Base-by-base conservation (phyloP, 768 basidiomycete genomes). In the Boletus rubroflammeus region DNA sequence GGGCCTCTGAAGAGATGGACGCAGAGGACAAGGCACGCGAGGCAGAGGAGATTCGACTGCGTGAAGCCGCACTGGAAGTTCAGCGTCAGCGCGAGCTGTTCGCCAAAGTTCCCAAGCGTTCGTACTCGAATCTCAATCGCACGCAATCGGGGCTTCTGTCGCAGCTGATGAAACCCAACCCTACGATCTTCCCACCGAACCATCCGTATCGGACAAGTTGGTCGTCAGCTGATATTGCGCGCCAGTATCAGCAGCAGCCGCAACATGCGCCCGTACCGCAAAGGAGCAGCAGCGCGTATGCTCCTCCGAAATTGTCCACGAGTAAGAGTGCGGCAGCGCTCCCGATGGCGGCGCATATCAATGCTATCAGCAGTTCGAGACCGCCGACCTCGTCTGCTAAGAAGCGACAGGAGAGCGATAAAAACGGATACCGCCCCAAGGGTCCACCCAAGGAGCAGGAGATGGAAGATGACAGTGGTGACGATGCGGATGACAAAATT, bases 141-240 rank as follows among this genome's bases (percentile, higher is more conserved):
- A 74, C 78, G 10, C 70, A 73, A 44, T 80, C 79, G 9, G 89
- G 88, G 4, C 68, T 88, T 40, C 71, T 90, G 50, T 81, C 81
- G 26, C 82, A 82, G 67, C 70, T 92, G 40, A 76, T 92, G 76
- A 85, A 90, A 58, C 90, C 89, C 0, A 80, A 86, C 62, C 84
- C 85, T 19, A 63, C 73, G 13, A 72, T 82, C 29, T 79, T 88
- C 62, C 84, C 85, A 6, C 67, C 70, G 1, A 77, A 73, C 38
- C 85, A 85, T 66, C 81, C 84, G 2, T 85, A 83, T 68, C 75
- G 81, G 55, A 68, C 75, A 15, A 81, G 74, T 17, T 78, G 75
- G 52, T 76, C 78, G 8, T 71, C 72, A 17, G 77, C 80, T 19
- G 79, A 83, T 60, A 74, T 86, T 40, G 45, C 60, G 9, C 61